phyloP scores from a whole-genome alignment of 768 basidiomycete species.

The Phlegmacium glaucopus region DNA sequence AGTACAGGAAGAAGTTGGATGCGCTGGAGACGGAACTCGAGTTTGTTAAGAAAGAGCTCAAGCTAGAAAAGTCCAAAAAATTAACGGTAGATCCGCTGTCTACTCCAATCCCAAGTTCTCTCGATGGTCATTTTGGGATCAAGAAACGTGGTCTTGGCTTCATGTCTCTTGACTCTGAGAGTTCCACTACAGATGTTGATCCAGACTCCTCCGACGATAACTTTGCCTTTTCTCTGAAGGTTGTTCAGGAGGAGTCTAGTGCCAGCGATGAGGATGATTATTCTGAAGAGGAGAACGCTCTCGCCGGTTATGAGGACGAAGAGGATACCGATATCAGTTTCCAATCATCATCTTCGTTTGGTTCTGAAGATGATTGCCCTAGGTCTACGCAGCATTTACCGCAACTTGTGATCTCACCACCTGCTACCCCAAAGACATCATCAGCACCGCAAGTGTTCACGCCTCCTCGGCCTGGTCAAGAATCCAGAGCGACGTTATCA shows the following conservation, averaged over 20 bases:
- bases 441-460: conserved; percentile 22
- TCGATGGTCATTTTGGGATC: conserved; percentile 21
- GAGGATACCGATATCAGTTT: conserved; percentile 53
- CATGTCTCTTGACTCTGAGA: conserved; percentile 61
- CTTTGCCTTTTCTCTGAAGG: conserved; percentile 47
- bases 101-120: conserved; percentile 43
- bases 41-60: conserved; percentile 25
- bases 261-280: conserved; percentile 34
- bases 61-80: conserved; percentile 21
- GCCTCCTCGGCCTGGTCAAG: conserved; percentile 26
- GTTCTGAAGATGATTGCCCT: conserved; percentile 48
- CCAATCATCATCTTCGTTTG: conserved; percentile 50
- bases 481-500: conserved; percentile 42
- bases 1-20: conserved; percentile 27
- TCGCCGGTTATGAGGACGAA: conserved; percentile 51
- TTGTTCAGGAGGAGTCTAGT: conserved; percentile 54
- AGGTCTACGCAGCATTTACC: conserved; percentile 27
- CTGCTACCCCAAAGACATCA: conserved; percentile 16
- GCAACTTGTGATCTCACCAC: conserved; percentile 16
- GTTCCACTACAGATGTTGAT: conserved; percentile 70
- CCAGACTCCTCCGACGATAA: conserved; percentile 41
- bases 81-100: conserved; percentile 34
- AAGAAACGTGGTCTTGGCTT: conserved; percentile 47
- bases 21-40: conserved; percentile 55
- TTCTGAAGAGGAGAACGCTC: conserved; percentile 34